phyloP scores from a whole-genome alignment of 73 alveolate genomes.

The Tetrahymena thermophila region DNA sequence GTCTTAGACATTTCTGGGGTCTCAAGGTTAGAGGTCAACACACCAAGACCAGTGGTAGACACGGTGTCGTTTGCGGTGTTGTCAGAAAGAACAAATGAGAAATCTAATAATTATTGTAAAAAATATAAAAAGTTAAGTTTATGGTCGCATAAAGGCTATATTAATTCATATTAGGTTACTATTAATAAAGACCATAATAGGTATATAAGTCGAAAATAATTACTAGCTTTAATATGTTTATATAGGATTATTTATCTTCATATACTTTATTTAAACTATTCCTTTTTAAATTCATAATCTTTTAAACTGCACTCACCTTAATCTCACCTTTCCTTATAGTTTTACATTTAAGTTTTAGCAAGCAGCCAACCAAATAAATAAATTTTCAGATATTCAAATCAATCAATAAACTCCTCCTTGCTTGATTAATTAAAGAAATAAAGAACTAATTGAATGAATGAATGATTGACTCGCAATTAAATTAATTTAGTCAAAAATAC shows the following conservation, averaged over 20 bases:
- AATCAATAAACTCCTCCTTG: too few species aligned
- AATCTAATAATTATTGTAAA: neutral
- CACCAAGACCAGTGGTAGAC: slow-evolving; percentile 99
- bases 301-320: neutral
- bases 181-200: neutral
- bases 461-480: neutral
- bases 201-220: neutral
- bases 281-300: neutral
- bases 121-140: neutral
- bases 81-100: slow-evolving; percentile 86
- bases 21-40: slow-evolving; percentile 98
- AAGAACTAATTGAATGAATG: neutral
- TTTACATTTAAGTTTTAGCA: neutral
- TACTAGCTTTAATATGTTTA: neutral
- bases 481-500: neutral
- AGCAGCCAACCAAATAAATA: neutral
- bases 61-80: slow-evolving; percentile 97
- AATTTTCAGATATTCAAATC: neutral
- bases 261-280: neutral
- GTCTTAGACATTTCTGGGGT: slow-evolving; percentile 97
- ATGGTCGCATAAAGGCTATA: neutral
- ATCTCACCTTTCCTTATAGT: neutral
- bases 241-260: neutral
- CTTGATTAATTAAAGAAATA: too few species aligned
- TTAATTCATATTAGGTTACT: neutral